These are phyloP conservation scores for Colletotrichum neosansevieriae DNA, from an alignment of 2,329 filamentous ascomycete genomes.

Conservation along the genomic window DNA sequence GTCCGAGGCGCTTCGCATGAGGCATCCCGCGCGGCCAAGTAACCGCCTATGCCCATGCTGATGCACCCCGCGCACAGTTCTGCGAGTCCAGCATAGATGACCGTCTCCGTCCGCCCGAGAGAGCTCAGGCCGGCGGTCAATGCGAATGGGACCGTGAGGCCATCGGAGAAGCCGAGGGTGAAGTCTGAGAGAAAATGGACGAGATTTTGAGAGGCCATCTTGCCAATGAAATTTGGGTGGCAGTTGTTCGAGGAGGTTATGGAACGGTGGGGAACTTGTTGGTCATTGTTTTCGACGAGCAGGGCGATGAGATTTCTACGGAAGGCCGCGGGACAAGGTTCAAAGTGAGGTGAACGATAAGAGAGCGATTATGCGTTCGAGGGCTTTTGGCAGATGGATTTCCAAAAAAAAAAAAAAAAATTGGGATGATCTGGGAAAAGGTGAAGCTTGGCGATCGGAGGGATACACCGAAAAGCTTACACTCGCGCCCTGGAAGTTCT, in stretches of 20 bases:
- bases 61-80: constrained; percentile 79
- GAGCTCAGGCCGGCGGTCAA: constrained; percentile 76
- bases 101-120: constrained; percentile 69
- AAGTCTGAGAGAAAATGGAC: constrained; percentile 69
- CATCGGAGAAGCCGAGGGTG: constrained; percentile 80
- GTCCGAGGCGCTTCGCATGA: constrained; percentile 20
- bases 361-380: neutral
- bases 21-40: constrained; percentile 68
- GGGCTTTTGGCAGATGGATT: neutral
- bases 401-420: too few species aligned
- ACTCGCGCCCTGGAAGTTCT: neutral
- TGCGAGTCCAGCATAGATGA: constrained; percentile 76
- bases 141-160: constrained; percentile 80
- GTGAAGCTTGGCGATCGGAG: constrained; percentile 10
- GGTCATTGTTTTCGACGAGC: neutral
- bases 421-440: neutral
- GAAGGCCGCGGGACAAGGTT: neutral
- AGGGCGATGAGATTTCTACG: neutral
- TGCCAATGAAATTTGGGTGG: neutral
- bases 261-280: neutral
- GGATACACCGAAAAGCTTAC: constrained; percentile 1
- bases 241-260: neutral
- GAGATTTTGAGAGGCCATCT: constrained; percentile 43
- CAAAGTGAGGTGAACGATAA: neutral
- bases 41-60: constrained; percentile 80